Evolutionary conservation across 805 yeast species (phyloP).

Genomic region (Yarrowia phangngaensis): DNA sequence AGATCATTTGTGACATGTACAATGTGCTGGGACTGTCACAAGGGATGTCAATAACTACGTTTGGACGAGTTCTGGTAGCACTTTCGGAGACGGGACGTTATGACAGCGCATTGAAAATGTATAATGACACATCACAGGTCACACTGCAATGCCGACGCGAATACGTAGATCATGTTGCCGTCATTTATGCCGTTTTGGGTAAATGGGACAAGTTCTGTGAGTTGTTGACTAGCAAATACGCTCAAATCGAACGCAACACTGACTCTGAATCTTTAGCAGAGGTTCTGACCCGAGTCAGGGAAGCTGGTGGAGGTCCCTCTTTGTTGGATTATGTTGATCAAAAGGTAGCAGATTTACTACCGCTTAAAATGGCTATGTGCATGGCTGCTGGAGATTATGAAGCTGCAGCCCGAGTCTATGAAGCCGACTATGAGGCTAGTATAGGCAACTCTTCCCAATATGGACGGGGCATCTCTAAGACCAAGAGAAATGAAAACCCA

Average conservation of each 20-base stretch:
- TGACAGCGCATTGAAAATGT: background rate
- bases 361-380: slow-evolving; percentile 12
- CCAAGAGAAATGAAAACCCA: background rate
- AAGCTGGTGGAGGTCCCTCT: slow-evolving; percentile 3
- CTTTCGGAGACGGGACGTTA: slow-evolving; percentile 7
- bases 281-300: background rate
- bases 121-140: background rate
- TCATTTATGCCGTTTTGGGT: slow-evolving; percentile 3
- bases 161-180: slow-evolving; percentile 13
- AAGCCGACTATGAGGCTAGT: background rate
- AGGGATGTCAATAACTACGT: background rate
- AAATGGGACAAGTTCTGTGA: slow-evolving; percentile 2
- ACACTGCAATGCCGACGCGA: slow-evolving; percentile 2
- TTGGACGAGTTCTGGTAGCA: slow-evolving; percentile 17
- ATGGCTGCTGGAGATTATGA: slow-evolving; percentile 21
- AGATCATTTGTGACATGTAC: background rate
- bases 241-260: background rate
- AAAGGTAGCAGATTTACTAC: background rate
- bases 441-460: background rate
- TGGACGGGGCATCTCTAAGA: background rate
- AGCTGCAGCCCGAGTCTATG: background rate
- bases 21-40: background rate
- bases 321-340: slow-evolving; percentile 1
- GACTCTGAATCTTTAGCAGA: slow-evolving; percentile 5
- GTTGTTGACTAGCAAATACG: background rate